Evolutionary conservation across 2,329 filamentous ascomycete species (phyloP), one percentile per base, ranked within the genome.

Genomic region (Cladosporium oxysporum): DNA sequence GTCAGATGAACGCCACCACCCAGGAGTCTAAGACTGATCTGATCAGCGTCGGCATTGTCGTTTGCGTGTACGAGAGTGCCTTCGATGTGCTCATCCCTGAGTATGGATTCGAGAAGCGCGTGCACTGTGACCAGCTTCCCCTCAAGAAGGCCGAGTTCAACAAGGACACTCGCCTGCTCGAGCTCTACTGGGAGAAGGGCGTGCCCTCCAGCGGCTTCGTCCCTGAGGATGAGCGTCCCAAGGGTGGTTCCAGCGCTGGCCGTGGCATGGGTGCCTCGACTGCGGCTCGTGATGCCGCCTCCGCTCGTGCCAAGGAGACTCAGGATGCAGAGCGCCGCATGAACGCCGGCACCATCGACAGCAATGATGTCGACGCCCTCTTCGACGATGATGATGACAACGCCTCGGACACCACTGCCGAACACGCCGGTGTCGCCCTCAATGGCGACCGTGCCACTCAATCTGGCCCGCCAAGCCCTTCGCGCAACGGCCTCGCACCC

Each of bases 121-220:
- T 99, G 62, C 95, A 99, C 81, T 99, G 95, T 77, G 95, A 99
- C 76, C 95, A 99, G 83, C 85, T 99, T 76, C 95, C 95, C 33
- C 83, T 99, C 72, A 94, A 98, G 87, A 99, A 99, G 85, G 95
- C 95, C n/a, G 95, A 99, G 77, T 99, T 95, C 81, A 89, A 96
- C 79, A 98, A 98, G 85, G 93, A 96, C 77, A 92, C 93, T 82
- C 89, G 95, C 65, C 88, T 98, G 33, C 85, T 99, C 57, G 95
- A 99, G 81, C 86, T 99, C 18, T 99, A 97, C 84, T 99, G 95
- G 95, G 95, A 99, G 88, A 99, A 98, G 87, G 95, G 95, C 57
- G 93, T 98, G 8, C 92, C 94, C 31, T 98, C 93, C 69, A 97
- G 94, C 52, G 91, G 93, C 2, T 99, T 96, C 73, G 90, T 99